Evolutionary conservation across 2,329 filamentous ascomycete genomes (phyloP).

Genomic region (Didymella pinodella): DNA sequence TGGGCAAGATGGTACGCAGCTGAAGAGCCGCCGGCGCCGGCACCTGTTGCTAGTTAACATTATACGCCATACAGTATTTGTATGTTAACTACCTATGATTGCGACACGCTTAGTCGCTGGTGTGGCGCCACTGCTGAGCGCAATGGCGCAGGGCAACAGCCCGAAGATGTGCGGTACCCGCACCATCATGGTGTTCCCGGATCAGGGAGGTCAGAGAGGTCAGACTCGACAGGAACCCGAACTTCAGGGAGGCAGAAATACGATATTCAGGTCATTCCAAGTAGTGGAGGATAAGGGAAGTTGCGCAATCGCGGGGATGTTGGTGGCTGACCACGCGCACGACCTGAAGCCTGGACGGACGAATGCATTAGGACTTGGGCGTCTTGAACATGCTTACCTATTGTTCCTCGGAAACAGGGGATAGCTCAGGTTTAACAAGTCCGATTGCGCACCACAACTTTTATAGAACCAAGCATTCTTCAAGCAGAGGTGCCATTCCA

Average conservation of each 20-base stretch:
- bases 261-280: background rate
- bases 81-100: slow-evolving; percentile 45
- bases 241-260: background rate
- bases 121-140: slow-evolving; percentile 27
- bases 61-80: background rate
- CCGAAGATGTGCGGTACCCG: slow-evolving; percentile 22
- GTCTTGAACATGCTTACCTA: background rate
- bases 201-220: background rate
- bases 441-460: background rate
- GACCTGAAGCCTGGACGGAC: slow-evolving; percentile 10
- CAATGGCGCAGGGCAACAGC: slow-evolving; percentile 31
- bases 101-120: slow-evolving; percentile 45
- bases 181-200: slow-evolving; percentile 20
- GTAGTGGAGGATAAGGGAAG: slow-evolving; percentile 3
- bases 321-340: slow-evolving; percentile 15
- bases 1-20: slow-evolving; percentile 82
- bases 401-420: background rate
- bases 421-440: background rate
- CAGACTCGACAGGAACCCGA: background rate
- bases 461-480: background rate
- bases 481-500: background rate
- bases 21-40: slow-evolving; percentile 87
- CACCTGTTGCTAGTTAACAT: slow-evolving; percentile 65
- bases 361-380: background rate
- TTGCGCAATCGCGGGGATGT: slow-evolving; percentile 7